Evolutionary conservation across 176 grass and related monocot genomes (phyloP).

Genomic region (Carex littledalei): DNA sequence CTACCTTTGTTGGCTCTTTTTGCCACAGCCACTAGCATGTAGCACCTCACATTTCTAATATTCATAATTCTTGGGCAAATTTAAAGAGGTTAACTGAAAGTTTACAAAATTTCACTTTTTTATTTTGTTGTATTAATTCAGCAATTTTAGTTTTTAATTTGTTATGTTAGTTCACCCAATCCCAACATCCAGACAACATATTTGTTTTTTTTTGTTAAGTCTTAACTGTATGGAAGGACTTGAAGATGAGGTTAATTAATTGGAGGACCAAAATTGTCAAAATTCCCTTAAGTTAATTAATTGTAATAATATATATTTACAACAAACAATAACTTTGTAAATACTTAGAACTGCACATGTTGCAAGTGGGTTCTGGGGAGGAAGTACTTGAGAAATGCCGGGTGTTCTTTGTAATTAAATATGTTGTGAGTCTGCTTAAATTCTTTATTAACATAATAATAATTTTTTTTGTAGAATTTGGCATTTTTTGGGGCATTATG

Average conservation of each 20-base stretch:
- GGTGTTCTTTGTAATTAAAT: background rate
- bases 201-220: background rate
- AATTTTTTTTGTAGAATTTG: conserved; percentile 27
- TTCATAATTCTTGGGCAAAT: background rate
- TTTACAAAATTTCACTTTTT: background rate
- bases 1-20: background rate
- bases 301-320: no score
- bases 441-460: background rate
- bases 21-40: background rate
- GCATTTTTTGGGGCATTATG: conserved; percentile 24
- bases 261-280: background rate
- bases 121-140: background rate
- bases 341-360: no score
- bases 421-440: background rate
- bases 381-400: background rate
- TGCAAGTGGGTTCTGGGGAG: no score
- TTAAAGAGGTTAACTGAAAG: background rate
- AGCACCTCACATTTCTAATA: background rate
- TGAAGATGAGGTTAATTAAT: background rate
- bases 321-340: no score
- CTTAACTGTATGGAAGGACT: background rate
- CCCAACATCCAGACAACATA: background rate
- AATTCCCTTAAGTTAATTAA: background rate
- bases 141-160: background rate
- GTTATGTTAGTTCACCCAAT: background rate